These are phyloP conservation scores for Fagopyrum esculentum DNA, from an alignment of 148 eudicot species.

Conservation along the genomic window DNA sequence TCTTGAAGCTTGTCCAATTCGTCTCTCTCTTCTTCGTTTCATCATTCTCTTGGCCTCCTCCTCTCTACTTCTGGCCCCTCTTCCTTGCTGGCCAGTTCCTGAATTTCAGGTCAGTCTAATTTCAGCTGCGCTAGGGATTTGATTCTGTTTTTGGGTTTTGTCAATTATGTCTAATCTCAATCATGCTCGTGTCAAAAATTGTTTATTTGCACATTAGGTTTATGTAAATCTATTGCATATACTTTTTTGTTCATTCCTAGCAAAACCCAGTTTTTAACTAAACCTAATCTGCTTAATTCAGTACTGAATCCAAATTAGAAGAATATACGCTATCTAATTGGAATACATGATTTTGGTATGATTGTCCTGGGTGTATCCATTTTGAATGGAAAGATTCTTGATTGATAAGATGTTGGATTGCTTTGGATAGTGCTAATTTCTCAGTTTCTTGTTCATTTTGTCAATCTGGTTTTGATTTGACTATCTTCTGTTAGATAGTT, in stretches of 20 bases:
- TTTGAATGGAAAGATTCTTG: background rate
- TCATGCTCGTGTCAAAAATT: background rate
- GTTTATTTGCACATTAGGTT: no score
- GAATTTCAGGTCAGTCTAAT: conserved; percentile 62
- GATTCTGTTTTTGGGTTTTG: background rate
- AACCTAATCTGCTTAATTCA: background rate
- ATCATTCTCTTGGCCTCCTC: conserved; percentile 76
- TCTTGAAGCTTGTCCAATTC: conserved; percentile 72
- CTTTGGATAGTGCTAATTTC: background rate
- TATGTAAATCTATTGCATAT: no score
- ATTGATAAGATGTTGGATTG: background rate
- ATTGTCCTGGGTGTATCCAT: no score
- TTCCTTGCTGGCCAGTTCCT: conserved; percentile 86
- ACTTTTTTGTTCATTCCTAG: background rate
- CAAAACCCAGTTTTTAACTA: background rate
- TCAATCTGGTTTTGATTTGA: background rate
- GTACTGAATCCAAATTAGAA: background rate
- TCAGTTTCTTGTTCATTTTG: background rate
- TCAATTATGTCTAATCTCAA: background rate
- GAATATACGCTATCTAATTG: background rate
- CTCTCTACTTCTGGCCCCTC: conserved; percentile 88
- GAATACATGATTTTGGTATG: background rate
- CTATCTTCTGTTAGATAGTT: background rate
- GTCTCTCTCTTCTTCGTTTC: conserved; percentile 67
- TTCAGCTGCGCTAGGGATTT: background rate